Evolutionary conservation across 2,329 filamentous ascomycete species (phyloP).

Genomic region (Ceratocystis alfenasii): DNA sequence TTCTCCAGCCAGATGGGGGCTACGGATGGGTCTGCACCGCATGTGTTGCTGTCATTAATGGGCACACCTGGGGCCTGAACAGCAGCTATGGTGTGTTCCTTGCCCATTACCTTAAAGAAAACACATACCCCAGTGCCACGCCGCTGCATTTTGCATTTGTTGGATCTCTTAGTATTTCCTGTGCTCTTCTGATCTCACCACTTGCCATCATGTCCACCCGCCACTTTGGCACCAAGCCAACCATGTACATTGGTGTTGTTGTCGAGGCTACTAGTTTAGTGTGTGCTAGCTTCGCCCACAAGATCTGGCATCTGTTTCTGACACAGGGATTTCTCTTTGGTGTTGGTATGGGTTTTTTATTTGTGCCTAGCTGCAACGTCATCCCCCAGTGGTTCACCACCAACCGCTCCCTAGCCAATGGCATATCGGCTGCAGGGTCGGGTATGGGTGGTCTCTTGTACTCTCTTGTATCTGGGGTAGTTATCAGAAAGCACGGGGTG

Average conservation of each 20-base stretch:
- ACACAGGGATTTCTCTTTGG: conserved; percentile 66
- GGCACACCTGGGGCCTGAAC: conserved; percentile 66
- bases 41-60: conserved; percentile 43
- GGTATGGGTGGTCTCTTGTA: conserved; percentile 65
- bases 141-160: conserved; percentile 63
- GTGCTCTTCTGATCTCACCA: conserved; percentile 55
- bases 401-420: conserved; percentile 56
- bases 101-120: conserved; percentile 44
- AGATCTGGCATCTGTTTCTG: conserved; percentile 66
- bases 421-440: conserved; percentile 54
- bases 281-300: conserved; percentile 53
- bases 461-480: conserved; percentile 53
- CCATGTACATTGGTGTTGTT: conserved; percentile 51
- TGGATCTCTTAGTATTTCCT: conserved; percentile 36
- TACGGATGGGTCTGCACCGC: conserved; percentile 40
- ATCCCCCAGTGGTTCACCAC: conserved; percentile 64
- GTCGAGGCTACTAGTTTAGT: conserved; percentile 55
- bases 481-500: conserved; percentile 53
- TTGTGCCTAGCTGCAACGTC: conserved; percentile 55
- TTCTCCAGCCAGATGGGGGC: conserved; percentile 43
- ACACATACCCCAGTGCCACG: conserved; percentile 51
- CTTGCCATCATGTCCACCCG: conserved; percentile 51
- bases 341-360: conserved; percentile 65
- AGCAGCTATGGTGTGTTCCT: conserved; percentile 40
- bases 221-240: conserved; percentile 49